phyloP scores from a whole-genome alignment of 768 basidiomycete species.

The Leucocoprinus birnbaumii region DNA sequence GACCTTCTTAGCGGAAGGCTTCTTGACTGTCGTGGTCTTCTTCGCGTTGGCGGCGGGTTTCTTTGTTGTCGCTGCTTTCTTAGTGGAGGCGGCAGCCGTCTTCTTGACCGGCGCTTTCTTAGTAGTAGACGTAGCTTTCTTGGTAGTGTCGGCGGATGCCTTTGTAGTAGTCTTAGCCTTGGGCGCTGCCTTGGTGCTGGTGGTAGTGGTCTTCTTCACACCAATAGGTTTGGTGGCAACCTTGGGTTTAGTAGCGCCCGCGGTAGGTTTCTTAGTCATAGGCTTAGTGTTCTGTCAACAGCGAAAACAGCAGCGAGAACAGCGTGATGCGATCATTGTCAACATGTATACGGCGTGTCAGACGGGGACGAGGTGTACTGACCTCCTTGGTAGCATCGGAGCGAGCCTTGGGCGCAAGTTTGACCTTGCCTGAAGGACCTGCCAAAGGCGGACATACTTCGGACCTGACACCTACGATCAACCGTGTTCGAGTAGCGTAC shows the following conservation, averaged over 20 bases:
- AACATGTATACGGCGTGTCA: conserved; percentile 9
- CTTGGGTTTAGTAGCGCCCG: conserved; percentile 14
- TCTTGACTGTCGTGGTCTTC: conserved; percentile 27
- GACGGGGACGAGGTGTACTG: conserved; percentile 6
- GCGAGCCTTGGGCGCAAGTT: conserved; percentile 65
- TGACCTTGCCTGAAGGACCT: conserved; percentile 45
- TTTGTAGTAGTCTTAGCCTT: conserved; percentile 14
- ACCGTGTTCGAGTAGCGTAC: conserved; percentile 20
- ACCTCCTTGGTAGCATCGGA: conserved; percentile 57
- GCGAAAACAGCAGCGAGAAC: conserved; percentile 6
- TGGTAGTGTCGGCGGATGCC: conserved; percentile 15
- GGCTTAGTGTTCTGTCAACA: conserved; percentile 41
- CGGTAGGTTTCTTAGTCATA: conserved; percentile 33
- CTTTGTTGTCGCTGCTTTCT: conserved; percentile 20
- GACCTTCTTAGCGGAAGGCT: conserved; percentile 56
- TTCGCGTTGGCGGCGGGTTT: conserved; percentile 16
- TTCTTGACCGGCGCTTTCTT: conserved; percentile 17
- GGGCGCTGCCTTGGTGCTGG: conserved; percentile 16
- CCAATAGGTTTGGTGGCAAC: conserved; percentile 18
- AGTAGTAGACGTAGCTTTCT: conserved; percentile 24
- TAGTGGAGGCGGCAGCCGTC: conserved; percentile 10
- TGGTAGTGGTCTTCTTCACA: conserved; percentile 16
- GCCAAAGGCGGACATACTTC: conserved; percentile 10
- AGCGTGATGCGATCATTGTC: conserved; percentile 12
- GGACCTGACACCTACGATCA: background rate